phyloP scores from a whole-genome alignment of 768 basidiomycete genomes.

The Suillus subalutaceus region DNA sequence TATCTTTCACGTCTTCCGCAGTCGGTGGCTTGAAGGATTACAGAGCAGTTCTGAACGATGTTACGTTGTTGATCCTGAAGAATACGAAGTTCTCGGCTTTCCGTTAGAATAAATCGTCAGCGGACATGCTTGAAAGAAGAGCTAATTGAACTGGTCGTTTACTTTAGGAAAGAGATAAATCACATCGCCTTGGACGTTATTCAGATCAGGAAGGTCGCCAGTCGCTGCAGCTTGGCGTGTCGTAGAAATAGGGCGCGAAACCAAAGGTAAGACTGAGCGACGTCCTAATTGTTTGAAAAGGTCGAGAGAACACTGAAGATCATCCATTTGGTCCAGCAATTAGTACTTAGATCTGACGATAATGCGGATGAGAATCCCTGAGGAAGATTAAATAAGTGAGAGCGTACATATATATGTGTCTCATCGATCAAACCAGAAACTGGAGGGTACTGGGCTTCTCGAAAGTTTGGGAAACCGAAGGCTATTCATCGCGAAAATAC shows the following conservation, averaged over 20 bases:
- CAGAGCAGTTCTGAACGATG: no score
- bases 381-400: neutral
- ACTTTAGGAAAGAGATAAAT: neutral
- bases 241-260: neutral
- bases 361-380: neutral
- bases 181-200: neutral
- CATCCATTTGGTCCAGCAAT: neutral
- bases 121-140: neutral
- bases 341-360: neutral
- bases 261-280: neutral
- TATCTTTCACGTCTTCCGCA: no score
- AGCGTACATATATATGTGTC: neutral
- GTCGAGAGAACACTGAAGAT: neutral
- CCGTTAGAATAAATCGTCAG: neutral
- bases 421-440: no score
- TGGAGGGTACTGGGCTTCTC: neutral
- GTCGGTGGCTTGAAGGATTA: no score
- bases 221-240: no score
- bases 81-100: neutral
- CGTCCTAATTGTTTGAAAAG: neutral
- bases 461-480: neutral
- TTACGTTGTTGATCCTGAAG: neutral
- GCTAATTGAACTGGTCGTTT: neutral
- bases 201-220: neutral
- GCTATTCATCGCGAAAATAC: no score